Percentiles rank a stretch among this genome's conserved stretches.
These are phyloP conservation scores for Petrea volubilis DNA, from an alignment of 257 asterid genomes.

Conservation along the genomic window DNA sequence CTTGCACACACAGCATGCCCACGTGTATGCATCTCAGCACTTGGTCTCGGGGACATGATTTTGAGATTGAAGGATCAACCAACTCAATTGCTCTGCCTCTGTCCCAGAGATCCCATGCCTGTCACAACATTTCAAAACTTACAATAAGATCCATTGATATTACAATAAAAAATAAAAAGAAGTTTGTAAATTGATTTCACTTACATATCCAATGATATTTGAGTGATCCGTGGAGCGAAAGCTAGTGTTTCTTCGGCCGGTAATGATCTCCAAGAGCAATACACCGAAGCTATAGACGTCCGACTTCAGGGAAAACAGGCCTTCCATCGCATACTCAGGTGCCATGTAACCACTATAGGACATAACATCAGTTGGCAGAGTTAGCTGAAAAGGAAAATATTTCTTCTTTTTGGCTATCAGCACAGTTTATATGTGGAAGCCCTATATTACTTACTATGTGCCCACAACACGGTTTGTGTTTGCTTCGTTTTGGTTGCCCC, in stretches of 20 bases:
- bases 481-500: constrained; percentile 81
- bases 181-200: constrained; percentile 23
- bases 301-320: constrained; percentile 79
- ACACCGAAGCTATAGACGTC: constrained; percentile 93
- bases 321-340: constrained; percentile 97
- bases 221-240: constrained; percentile 55
- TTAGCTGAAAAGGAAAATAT: background rate
- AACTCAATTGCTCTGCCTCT: constrained; percentile 56
- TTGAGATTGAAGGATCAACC: constrained; percentile 45
- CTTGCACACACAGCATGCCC: constrained; percentile 83
- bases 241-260: constrained; percentile 58
- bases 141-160: background rate
- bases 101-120: constrained; percentile 88
- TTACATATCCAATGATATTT: constrained; percentile 67
- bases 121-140: background rate
- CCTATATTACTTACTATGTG: constrained; percentile 63
- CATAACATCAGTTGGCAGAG: background rate
- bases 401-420: background rate
- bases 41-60: constrained; percentile 39
- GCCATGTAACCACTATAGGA: constrained; percentile 88
- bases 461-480: constrained; percentile 83
- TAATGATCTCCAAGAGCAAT: constrained; percentile 72
- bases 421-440: background rate
- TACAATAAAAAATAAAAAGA: background rate
- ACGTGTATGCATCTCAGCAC: constrained; percentile 68